These are phyloP conservation scores for Cicer judaicum DNA, from an alignment of 306 rosid genomes.

Conservation along the genomic window DNA sequence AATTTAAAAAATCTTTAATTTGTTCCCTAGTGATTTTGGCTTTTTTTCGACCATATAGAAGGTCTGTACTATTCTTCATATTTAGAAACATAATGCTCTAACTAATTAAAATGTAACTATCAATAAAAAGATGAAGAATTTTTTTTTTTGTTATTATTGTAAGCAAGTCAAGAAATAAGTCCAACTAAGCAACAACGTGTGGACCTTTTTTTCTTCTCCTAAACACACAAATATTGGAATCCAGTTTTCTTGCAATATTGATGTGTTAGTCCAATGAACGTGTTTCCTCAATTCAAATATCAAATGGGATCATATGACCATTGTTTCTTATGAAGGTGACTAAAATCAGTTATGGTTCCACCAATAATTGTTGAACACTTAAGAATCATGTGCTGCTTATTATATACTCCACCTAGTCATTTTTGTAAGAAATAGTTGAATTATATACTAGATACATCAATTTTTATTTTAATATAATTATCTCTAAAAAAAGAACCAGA, in stretches of 20 bases:
- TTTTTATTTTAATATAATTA: too few species aligned
- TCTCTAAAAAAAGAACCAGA: too few species aligned
- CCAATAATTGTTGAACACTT: conserved; percentile 39
- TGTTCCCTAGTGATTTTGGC: conserved; percentile 25
- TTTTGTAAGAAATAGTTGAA: too few species aligned
- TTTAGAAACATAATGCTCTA: conserved; percentile 5
- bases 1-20: conserved; percentile 25
- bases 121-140: conserved; percentile 5
- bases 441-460: too few species aligned
- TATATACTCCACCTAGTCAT: neutral
- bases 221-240: conserved; percentile 55
- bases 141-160: conserved; percentile 47
- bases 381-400: conserved; percentile 17
- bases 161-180: conserved; percentile 48
- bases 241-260: conserved; percentile 58
- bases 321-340: conserved; percentile 40
- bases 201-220: conserved; percentile 51
- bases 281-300: conserved; percentile 24
- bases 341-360: conserved; percentile 39
- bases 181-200: conserved; percentile 81
- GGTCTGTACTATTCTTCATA: conserved; percentile 1
- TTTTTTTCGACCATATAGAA: conserved; percentile 26
- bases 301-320: conserved; percentile 25
- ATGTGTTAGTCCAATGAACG: conserved; percentile 36
- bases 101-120: conserved; percentile 31